Evolutionary conservation across 805 yeast genomes (phyloP), one percentile per base, ranked within the genome.

Genomic region (Sugiyamaella chiloensis): DNA sequence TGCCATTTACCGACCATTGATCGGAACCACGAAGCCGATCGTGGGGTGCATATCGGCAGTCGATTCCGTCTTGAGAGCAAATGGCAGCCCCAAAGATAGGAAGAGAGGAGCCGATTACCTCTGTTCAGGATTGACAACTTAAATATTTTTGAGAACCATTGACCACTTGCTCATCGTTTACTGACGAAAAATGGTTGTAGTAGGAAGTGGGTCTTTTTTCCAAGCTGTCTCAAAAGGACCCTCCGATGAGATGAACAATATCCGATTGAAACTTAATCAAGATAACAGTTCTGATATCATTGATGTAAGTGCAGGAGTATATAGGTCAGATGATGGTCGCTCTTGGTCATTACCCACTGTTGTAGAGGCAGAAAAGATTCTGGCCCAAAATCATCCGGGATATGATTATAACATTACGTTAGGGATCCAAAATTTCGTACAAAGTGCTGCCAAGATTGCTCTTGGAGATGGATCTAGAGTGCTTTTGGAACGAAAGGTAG

Each of bases 341-440:
- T 85, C 86, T 32, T 81, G 84, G 83, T 76, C 81, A 40, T 68
- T 81, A 42, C 85, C 85, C 20, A 76, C 86, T 19, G 90, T 85
- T 9, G 72, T 65, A 52, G 60, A 67, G 44, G 95, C 95, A 39
- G 95, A 87, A 67, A 64, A 69, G 45, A 65, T 77, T 58, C 69
- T 88, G 50, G 79, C 80, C 37, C 76, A 80, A 9, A 82, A 83
- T 41, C 79, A 81, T 7, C 71, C 63, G 40, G 83, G 76, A 68
- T 85, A 87, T 71, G 96, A 88, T 67, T 96, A 88, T 66, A 88
- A 88, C 67, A 73, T 87, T 52, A 79, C 86, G 14, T 87, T 88
- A 59, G 66, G 96, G 24, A 77, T 74, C 55, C 79, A 78, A 41
- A 73, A 78, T 11, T 84, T 88, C 63, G 79, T 83, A 42, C 60